These are phyloP conservation scores for Canavalia ensiformis DNA, from an alignment of 306 rosid genomes.

Conservation along the genomic window DNA sequence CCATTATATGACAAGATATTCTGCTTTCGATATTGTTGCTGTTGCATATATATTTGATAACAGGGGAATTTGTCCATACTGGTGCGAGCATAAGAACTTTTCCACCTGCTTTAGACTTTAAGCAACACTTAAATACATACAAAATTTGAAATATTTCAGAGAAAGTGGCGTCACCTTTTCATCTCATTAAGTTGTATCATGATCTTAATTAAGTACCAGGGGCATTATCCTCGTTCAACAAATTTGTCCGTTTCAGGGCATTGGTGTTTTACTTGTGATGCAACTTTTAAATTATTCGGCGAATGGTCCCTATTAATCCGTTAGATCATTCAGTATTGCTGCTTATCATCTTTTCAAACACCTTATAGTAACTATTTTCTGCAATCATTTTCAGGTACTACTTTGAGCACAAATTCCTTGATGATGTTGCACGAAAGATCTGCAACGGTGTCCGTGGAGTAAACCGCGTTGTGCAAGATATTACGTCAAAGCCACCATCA, in stretches of 20 bases:
- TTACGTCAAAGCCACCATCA: conserved; percentile 98
- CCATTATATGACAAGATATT: conserved; percentile 1
- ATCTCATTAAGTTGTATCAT: not conserved
- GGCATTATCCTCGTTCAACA: conserved; percentile 7
- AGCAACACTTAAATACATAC: not conserved
- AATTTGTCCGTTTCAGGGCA: conserved; percentile 22
- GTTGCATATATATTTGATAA: conserved; percentile 27
- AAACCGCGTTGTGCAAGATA: conserved; percentile 88
- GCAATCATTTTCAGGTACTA: conserved; percentile 70
- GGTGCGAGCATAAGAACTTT: conserved; percentile 15
- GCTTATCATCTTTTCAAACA: conserved; percentile 9
- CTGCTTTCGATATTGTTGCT: conserved; percentile 18
- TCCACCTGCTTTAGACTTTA: not conserved
- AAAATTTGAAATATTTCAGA: conserved; percentile 10
- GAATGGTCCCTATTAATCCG: not conserved
- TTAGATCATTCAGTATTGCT: conserved; percentile 5
- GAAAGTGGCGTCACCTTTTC: not conserved
- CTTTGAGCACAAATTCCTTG: conserved; percentile 88
- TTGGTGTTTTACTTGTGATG: conserved; percentile 19
- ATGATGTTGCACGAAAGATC: conserved; percentile 81
- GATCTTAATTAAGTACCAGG: conserved; percentile 4
- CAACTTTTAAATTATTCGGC: conserved; percentile 16
- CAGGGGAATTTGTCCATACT: conserved; percentile 14
- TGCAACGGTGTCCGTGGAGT: conserved; percentile 92
- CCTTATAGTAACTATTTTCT: conserved; percentile 19